Evolutionary conservation across 2,329 filamentous ascomycete genomes (phyloP), one percentile per base, ranked within the genome.

Genomic region (Aaosphaeria pasadenensis): DNA sequence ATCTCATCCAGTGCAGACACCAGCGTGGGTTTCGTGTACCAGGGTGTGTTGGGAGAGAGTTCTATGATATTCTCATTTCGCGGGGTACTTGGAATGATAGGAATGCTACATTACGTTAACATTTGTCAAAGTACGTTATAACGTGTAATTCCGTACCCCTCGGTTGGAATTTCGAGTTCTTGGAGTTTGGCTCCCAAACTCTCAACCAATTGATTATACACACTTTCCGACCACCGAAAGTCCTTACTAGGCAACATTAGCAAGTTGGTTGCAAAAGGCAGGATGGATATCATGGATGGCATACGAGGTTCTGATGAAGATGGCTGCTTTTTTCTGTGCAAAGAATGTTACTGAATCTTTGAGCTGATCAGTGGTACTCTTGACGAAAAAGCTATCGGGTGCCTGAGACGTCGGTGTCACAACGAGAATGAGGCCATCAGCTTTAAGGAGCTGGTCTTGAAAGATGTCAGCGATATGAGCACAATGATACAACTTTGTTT

Each of bases 351-450:
- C 42, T 11, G 42, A 44, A 13, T 44, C 42, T 4, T 35, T 32
- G 35, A 44, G 42, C 42, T 44, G 6, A 31, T 44, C 30, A 13
- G 35, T 11, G 30, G 42, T 44, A 44, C 42, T 35, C 13, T 31
- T 13, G 35, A 31, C 17, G 32, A 44, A 44, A 32, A 13, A 33
- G 13, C n/a, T 32, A 9, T 32, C 13, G 29, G 42, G 33, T 28
- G 31, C 42, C 42, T 44, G 30, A 44, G 42, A n/a, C 42, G 42
- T 3, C 3, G 17, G 17, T 29, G 42, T 33, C 13, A 44, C 31
- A 17, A 44, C 42, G 13, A 44, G 24, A 44, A 44, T 28, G 33
- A 44, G 42, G 42, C 42, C 32, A 44, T 44, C 30, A 11, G 42
- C 42, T 11, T 5, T 13, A 4, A 17, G 13, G 13, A 44, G 13